phyloP scores from a whole-genome alignment of 2,329 filamentous ascomycete species.

The Neopestalotiopsis sp. region DNA sequence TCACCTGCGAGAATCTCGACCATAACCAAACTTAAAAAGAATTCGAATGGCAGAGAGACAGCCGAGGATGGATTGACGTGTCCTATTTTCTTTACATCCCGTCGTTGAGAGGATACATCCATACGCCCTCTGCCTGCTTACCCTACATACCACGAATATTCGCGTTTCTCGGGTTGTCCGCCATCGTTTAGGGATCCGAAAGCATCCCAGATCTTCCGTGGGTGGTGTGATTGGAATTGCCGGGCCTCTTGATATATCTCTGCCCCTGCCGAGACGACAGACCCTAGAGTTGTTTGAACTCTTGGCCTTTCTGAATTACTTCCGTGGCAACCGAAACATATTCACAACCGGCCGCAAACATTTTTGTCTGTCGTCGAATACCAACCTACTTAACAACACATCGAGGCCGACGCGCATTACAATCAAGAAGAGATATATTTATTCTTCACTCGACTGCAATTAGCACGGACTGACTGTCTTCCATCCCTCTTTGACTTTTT shows the following conservation, averaged over 20 bases:
- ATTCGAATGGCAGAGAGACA: neutral
- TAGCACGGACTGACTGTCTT: neutral
- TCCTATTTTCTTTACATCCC: neutral
- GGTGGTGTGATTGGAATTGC: constrained; percentile 3
- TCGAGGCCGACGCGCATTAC: neutral
- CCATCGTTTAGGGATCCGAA: constrained; percentile 6
- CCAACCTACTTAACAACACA: neutral
- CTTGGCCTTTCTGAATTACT: neutral
- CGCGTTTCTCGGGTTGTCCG: constrained; percentile 2
- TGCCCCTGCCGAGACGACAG: neutral
- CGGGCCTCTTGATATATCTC: neutral
- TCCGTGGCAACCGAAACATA: neutral
- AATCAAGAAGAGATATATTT: neutral
- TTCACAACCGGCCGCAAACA: neutral
- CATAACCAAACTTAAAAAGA: constrained; percentile 9
- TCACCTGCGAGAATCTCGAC: constrained; percentile 15
- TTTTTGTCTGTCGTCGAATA: neutral
- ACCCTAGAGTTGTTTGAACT: neutral
- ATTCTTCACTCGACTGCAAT: neutral
- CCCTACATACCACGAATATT: neutral
- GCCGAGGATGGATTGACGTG: neutral
- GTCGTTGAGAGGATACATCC: neutral
- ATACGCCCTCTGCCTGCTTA: neutral
- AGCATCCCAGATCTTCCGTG: neutral
- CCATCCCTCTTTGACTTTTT: neutral